Evolutionary conservation across 2,329 filamentous ascomycete species (phyloP).

Genomic region (Cercospora brassicicola): DNA sequence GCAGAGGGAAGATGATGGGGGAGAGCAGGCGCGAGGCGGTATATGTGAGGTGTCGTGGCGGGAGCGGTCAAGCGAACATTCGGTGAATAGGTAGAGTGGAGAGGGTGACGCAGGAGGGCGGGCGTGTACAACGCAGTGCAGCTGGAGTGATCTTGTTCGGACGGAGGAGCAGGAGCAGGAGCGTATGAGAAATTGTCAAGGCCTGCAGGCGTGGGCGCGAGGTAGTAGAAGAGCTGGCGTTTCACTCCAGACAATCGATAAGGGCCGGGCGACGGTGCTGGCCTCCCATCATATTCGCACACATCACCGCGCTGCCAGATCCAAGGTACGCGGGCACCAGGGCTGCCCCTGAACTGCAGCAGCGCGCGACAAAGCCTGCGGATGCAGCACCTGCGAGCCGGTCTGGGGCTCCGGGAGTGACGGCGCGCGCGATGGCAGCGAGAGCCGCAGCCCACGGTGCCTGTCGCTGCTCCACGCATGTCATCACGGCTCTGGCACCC

Average conservation of each 20-base stretch:
- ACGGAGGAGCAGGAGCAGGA: neutral
- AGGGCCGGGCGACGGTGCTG: constrained; percentile 2
- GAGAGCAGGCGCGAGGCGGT: constrained; percentile 15
- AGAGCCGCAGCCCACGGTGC: neutral
- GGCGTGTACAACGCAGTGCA: neutral
- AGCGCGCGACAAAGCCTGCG: constrained; percentile 4
- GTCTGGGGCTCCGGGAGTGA: constrained; percentile 22
- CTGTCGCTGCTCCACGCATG: constrained; percentile 12
- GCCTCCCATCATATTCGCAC: neutral
- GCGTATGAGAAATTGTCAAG: neutral
- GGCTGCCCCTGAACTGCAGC: constrained; percentile 13
- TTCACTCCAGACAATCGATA: constrained; percentile 17
- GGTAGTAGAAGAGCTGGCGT: neutral
- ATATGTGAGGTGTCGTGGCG: constrained; percentile 15
- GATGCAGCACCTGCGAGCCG: constrained; percentile 20
- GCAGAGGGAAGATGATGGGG: constrained; percentile 1
- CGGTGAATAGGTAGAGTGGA: constrained; percentile 16
- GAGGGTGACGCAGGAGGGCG: constrained; percentile 14
- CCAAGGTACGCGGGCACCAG: constrained; percentile 15
- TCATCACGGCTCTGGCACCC: constrained; percentile 10
- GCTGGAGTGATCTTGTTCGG: neutral
- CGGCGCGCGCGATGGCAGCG: constrained; percentile 17
- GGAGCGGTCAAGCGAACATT: constrained; percentile 19
- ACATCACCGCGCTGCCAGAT: constrained; percentile 11
- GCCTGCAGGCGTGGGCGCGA: neutral